Percentiles rank a stretch among this genome's conserved stretches.
Evolutionary conservation across 768 basidiomycete species (phyloP).

Genomic region (Coprinellus micaceus): DNA sequence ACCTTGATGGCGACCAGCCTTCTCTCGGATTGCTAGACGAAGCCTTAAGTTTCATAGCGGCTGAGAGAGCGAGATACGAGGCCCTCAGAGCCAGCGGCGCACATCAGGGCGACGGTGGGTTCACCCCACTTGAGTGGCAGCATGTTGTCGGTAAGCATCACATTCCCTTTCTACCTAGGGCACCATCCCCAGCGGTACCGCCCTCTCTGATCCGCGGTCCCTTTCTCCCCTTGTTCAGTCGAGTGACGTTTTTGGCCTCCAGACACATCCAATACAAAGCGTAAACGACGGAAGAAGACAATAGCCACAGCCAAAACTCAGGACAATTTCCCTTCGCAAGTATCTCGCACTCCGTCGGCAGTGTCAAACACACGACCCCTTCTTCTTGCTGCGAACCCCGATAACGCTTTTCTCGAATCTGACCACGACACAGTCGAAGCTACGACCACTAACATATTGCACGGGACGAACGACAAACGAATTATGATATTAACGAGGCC

Average conservation of each 20-base stretch:
- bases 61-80: constrained; percentile 58
- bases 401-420: background rate
- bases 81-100: constrained; percentile 40
- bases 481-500: background rate
- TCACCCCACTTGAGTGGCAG: constrained; percentile 27
- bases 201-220: background rate
- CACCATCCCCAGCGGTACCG: constrained; percentile 4
- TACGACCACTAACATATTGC: too few relatives aligned
- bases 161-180: background rate
- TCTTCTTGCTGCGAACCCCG: background rate
- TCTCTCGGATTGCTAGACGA: constrained; percentile 72
- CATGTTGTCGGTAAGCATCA: constrained; percentile 59
- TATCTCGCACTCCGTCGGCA: background rate
- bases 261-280: background rate
- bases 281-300: constrained; percentile 9
- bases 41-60: constrained; percentile 71
- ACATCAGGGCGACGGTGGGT: constrained; percentile 18
- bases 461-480: background rate
- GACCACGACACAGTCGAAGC: background rate
- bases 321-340: background rate
- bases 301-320: background rate
- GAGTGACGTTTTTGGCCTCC: constrained; percentile 6
- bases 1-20: constrained; percentile 40
- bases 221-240: constrained; percentile 3
- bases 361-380: background rate